phyloP scores from a whole-genome alignment of 2,329 filamentous ascomycete genomes.

The Tolypocladium inflatum region DNA sequence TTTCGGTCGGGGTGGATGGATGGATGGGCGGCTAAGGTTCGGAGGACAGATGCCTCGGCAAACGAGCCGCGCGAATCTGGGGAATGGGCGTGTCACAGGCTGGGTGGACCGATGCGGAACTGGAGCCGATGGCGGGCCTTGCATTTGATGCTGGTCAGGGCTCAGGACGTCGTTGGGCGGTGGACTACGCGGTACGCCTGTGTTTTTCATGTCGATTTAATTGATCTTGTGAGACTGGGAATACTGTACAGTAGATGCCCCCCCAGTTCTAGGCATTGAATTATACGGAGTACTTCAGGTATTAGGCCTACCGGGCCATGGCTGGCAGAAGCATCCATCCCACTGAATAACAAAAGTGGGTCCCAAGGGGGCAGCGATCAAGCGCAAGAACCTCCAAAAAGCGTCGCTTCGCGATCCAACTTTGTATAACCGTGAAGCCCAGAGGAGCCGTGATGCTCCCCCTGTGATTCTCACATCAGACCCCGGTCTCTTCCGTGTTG shows the following conservation, averaged over 20 bases:
- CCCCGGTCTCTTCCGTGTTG: background rate
- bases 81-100: background rate
- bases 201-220: background rate
- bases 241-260: background rate
- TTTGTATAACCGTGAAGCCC: background rate
- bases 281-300: no score
- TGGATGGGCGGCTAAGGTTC: constrained; percentile 5
- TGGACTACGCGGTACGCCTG: no score
- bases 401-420: background rate
- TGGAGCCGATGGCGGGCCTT: background rate
- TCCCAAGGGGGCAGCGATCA: background rate
- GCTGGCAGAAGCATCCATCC: background rate
- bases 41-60: constrained; percentile 6
- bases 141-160: background rate
- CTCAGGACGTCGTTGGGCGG: no score
- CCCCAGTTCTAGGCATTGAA: no score
- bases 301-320: no score
- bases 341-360: background rate
- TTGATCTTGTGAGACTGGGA: background rate
- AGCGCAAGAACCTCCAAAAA: background rate
- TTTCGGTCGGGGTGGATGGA: background rate
- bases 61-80: background rate
- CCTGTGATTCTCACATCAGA: background rate
- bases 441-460: background rate
- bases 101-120: background rate